These are phyloP conservation scores for Naganishia vishniacii DNA, from an alignment of 768 basidiomycete species.

Conservation along the genomic window DNA sequence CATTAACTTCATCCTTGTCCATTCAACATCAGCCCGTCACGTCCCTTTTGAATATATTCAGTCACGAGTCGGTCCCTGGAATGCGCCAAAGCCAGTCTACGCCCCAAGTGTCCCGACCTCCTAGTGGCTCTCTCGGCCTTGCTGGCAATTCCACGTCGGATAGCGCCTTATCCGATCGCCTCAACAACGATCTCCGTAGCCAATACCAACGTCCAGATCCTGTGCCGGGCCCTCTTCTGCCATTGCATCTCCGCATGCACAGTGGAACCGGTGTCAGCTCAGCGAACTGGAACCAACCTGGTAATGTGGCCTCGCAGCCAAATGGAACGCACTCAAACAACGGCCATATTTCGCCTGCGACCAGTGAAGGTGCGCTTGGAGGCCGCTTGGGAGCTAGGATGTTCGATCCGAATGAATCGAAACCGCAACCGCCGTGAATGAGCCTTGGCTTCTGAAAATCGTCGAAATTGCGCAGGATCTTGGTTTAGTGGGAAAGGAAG, in stretches of 20 bases:
- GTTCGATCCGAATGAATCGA: neutral
- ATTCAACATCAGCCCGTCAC: neutral
- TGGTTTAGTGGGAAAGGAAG: no score
- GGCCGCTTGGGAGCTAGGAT: neutral
- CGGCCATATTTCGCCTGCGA: neutral
- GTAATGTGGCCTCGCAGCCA: no score
- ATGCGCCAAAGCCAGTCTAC: no score
- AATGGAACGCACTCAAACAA: no score
- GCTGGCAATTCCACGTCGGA: neutral
- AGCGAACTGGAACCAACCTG: neutral
- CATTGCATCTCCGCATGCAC: slow-evolving; percentile 2
- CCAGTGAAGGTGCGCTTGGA: neutral
- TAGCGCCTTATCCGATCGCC: neutral
- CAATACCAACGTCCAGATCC: neutral
- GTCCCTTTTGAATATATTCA: neutral
- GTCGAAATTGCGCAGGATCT: no score
- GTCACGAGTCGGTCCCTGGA: neutral
- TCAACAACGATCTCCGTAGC: neutral
- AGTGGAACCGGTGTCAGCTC: neutral
- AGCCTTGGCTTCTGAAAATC: no score
- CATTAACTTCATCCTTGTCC: neutral
- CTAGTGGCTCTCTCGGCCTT: neutral
- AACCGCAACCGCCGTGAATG: neutral
- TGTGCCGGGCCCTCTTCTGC: neutral
- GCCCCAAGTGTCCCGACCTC: no score